Evolutionary conservation across 371 early-diverging fungal species (phyloP).

Genomic region (Rhizopus microsporus): DNA sequence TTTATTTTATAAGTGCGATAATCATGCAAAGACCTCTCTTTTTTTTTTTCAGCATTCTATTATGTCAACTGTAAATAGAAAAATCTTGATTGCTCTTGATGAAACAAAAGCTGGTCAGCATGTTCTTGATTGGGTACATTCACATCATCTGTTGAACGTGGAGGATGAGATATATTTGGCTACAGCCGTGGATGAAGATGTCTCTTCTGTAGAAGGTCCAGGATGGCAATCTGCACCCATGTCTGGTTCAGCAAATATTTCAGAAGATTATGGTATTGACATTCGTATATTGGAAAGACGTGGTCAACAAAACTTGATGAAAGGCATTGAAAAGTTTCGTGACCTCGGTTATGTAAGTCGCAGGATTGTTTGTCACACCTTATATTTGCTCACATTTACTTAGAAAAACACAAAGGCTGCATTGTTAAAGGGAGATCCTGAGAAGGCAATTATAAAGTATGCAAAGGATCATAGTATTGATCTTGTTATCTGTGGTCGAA

Average conservation of each 20-base stretch:
- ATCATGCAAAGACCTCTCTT: background rate
- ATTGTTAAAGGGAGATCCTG: constrained; percentile 12
- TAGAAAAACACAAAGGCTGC: constrained; percentile 16
- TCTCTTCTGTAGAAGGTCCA: constrained; percentile 10
- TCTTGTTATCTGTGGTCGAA: constrained; percentile 30
- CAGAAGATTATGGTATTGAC: constrained; percentile 5
- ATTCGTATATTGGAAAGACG: constrained; percentile 8
- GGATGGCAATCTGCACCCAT: constrained; percentile 5
- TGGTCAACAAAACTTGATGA: constrained; percentile 3
- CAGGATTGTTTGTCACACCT: background rate
- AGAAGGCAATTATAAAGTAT: constrained; percentile 8
- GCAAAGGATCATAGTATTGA: constrained; percentile 19
- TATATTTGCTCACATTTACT: background rate
- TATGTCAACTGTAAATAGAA: constrained; percentile 3
- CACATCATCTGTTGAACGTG: constrained; percentile 16
- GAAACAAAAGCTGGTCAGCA: constrained; percentile 14
- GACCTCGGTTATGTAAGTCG: constrained; percentile 16
- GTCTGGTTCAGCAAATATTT: background rate
- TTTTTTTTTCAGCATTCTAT: background rate
- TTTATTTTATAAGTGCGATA: too few relatives aligned
- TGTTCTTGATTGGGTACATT: constrained; percentile 19
- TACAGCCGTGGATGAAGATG: constrained; percentile 20
- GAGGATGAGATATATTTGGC: constrained; percentile 18
- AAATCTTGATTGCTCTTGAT: constrained; percentile 22
- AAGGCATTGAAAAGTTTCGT: constrained; percentile 10